Evolutionary conservation across 2,329 filamentous ascomycete genomes (phyloP).

Genomic region (Onygena corvina): DNA sequence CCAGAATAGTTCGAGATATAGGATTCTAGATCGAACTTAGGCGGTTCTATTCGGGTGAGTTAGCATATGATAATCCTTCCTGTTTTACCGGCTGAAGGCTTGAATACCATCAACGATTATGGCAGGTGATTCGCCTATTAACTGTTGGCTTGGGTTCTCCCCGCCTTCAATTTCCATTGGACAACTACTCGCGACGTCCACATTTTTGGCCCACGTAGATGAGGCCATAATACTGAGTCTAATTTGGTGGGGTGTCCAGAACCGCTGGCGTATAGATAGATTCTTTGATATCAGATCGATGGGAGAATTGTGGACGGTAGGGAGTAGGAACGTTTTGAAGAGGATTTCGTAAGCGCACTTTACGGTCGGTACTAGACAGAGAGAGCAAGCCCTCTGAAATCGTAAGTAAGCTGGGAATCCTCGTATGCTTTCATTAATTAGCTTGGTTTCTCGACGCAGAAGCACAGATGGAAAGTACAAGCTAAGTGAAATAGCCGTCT

Average conservation of each 20-base stretch:
- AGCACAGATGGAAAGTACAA: too few species aligned
- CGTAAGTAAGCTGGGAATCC: too few species aligned
- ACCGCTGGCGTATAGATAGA: neutral
- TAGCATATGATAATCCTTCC: neutral
- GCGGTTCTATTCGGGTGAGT: constrained; percentile 46
- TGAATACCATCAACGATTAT: constrained; percentile 7
- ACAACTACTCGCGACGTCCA: neutral
- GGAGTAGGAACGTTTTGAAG: too few species aligned
- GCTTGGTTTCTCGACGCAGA: too few species aligned
- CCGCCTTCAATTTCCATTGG: neutral
- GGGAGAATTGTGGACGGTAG: too few species aligned
- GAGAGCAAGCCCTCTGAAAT: too few species aligned
- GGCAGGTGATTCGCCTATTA: neutral
- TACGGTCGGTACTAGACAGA: too few species aligned
- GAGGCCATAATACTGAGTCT: neutral
- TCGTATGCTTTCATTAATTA: too few species aligned
- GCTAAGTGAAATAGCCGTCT: too few species aligned
- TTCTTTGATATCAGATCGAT: too few species aligned
- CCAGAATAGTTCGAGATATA: constrained; percentile 85
- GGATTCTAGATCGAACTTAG: constrained; percentile 81
- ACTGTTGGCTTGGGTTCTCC: neutral
- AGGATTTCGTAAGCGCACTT: too few species aligned
- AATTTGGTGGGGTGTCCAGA: too few species aligned
- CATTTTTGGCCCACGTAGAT: neutral
- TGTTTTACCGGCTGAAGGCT: neutral